phyloP scores from a whole-genome alignment of 192 early-diverging fungal species.

The Polychytrium aggregatum region DNA sequence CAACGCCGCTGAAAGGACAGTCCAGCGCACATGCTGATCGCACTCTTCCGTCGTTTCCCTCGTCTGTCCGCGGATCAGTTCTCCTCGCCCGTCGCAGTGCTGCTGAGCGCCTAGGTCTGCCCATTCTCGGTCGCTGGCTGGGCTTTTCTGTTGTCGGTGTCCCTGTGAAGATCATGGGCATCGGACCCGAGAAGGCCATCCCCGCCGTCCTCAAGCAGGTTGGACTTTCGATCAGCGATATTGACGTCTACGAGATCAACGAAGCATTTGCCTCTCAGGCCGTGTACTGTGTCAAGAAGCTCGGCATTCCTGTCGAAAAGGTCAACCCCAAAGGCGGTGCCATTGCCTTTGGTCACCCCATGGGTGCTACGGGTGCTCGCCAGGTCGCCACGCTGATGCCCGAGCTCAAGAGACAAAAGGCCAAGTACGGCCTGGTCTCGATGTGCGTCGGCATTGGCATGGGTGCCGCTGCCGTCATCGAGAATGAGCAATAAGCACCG shows the following conservation, averaged over 20 bases:
- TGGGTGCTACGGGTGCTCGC: slow-evolving; percentile 77
- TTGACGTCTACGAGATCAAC: slow-evolving; percentile 89
- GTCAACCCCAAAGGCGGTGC: slow-evolving; percentile 98
- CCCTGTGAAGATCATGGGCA: slow-evolving; percentile 90
- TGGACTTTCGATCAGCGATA: slow-evolving; percentile 61
- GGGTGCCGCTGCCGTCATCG: slow-evolving; percentile 83
- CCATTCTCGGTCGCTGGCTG: slow-evolving; percentile 78
- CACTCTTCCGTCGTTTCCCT: too few species aligned
- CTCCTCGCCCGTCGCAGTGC: slow-evolving; percentile 88
- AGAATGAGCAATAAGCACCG: slow-evolving; percentile 40
- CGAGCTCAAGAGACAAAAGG: slow-evolving; percentile 77
- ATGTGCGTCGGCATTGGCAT: slow-evolving; percentile 91
- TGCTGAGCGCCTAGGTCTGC: slow-evolving; percentile 75
- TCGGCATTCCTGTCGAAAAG: slow-evolving; percentile 75
- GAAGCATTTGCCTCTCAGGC: slow-evolving; percentile 98
- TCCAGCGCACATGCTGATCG: too few species aligned
- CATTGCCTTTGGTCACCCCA: slow-evolving; percentile 93
- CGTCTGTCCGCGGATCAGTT: slow-evolving; percentile 27
- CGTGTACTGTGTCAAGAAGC: slow-evolving; percentile 80
- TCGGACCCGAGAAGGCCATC: slow-evolving; percentile 92
- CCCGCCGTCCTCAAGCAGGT: slow-evolving; percentile 74
- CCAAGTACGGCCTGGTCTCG: slow-evolving; percentile 74
- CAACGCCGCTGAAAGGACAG: too few species aligned
- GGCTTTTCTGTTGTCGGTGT: slow-evolving; percentile 82
- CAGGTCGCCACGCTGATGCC: slow-evolving; percentile 91